phyloP scores from a whole-genome alignment of 176 grass and related monocot genomes.

The Lolium perenne region DNA sequence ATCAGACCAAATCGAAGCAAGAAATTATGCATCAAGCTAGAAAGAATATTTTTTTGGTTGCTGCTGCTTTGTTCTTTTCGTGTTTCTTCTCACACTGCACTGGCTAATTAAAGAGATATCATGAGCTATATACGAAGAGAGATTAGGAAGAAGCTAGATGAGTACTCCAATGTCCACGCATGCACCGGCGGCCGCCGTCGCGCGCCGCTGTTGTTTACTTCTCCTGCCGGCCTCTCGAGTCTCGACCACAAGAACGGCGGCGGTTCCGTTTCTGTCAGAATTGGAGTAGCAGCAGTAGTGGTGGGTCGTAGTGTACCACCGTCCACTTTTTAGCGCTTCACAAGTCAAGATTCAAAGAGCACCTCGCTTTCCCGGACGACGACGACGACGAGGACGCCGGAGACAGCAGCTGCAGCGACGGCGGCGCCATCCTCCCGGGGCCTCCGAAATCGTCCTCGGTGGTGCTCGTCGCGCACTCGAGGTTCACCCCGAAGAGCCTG shows the following conservation, averaged over 20 bases:
- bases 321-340: constrained; percentile 46
- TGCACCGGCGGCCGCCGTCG: constrained; percentile 18
- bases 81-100: constrained; percentile 51
- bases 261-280: constrained; percentile 41
- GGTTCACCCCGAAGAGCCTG: constrained; percentile 92
- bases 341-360: constrained; percentile 92
- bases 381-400: constrained; percentile 58
- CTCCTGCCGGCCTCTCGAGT: constrained; percentile 19
- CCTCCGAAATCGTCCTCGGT: constrained; percentile 33
- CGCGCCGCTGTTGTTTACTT: constrained; percentile 29
- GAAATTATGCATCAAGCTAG: constrained; percentile 32
- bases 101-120: constrained; percentile 52
- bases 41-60: constrained; percentile 32
- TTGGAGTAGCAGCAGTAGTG: constrained; percentile 8
- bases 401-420: constrained; percentile 30
- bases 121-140: constrained; percentile 50
- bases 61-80: constrained; percentile 51
- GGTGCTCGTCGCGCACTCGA: constrained; percentile 60
- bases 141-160: constrained; percentile 29
- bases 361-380: constrained; percentile 70
- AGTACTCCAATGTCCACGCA: background rate
- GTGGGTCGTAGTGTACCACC: constrained; percentile 26
- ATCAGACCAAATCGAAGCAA: constrained; percentile 36
- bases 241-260: constrained; percentile 10
- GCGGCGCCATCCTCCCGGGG: constrained; percentile 32